Base-by-base conservation (phyloP, 2,329 filamentous ascomycete genomes). In the Calonectria henricotiae region DNA sequence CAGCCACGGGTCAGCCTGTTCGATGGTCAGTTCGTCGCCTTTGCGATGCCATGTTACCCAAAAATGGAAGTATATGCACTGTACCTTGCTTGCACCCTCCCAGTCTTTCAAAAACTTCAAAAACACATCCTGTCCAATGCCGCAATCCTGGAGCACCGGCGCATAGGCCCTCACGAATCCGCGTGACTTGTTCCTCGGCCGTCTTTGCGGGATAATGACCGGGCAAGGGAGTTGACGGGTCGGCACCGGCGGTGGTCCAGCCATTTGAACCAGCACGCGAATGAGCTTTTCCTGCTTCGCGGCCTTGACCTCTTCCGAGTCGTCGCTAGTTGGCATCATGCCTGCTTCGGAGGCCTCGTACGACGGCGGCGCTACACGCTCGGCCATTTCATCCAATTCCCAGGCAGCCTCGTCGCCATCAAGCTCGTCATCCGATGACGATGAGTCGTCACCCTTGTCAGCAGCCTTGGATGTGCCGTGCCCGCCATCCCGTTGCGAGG, bases 101-200 rank as follows among this genome's bases (percentile, higher is more conserved):
- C 63, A 66, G 9, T 66, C 63, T 1, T 51, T 39, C 27, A 66
- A 20, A 20, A 60, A 66, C 30, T 66, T 66, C 63, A 66, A 41
- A 47, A 60, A 66, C 9, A 66, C 63, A 5, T 60, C 63, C 20
- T 66, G 63, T 0, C 51, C 23, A n/a, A 66, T 60, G 2, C 63
- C 63, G 17, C 41, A 41, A 8, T 60, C 23, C 3, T 66, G 49
- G 6, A 66, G 12, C 8, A 37, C 17, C 6, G 65, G 65, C 2
- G 65, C 65, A 67, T 67, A 67, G 6, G 65, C 65, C 7, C 65
- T 30, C 65, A 67, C 65, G 23, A 46, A 67, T 4, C 65, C 65
- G 6, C 65, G 65, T 1, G 17, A 27, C 58, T 62, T 67, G 55
- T 55, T 62, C 4, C 58, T 39, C 9, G 65, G 65, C 13, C 65